A percentile compares a stretch with the other conserved stretches of the same genome.
Evolutionary conservation across 352 stramenopile species (phyloP).

Genomic region (Phytophthora idaei): DNA sequence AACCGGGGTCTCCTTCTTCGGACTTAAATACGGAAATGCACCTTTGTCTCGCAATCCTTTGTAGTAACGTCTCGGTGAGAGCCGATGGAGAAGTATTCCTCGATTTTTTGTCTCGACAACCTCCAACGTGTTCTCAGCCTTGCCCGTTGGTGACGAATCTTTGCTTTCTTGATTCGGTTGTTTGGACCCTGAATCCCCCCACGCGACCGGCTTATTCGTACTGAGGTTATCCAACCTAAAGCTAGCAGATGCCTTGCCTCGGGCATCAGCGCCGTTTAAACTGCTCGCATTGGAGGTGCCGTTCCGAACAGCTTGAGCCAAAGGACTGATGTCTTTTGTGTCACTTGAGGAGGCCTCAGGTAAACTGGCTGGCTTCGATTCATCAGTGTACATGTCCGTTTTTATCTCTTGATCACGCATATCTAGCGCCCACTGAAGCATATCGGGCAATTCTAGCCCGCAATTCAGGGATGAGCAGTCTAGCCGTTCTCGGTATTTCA

Average conservation of each 20-base stretch:
- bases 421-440: conserved; percentile 35
- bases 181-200: conserved; percentile 19
- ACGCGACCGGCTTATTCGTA: conserved; percentile 20
- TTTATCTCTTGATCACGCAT: conserved; percentile 25
- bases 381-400: conserved; percentile 4
- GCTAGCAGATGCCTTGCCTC: conserved; percentile 5
- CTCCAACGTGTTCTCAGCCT: conserved; percentile 9
- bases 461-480: conserved; percentile 36
- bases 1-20: conserved; percentile 24
- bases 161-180: conserved; percentile 15
- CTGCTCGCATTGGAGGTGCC: conserved; percentile 1
- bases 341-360: conserved; percentile 8
- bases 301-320: conserved; percentile 20
- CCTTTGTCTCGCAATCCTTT: conserved; percentile 21
- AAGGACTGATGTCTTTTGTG: conserved; percentile 18
- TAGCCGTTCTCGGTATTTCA: conserved; percentile 30
- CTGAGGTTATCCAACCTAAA: conserved; percentile 28
- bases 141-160: background rate
- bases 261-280: background rate
- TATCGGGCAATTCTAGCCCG: conserved; percentile 19
- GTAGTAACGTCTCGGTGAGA: conserved; percentile 34
- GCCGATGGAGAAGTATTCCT: conserved; percentile 29
- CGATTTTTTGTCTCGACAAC: conserved; percentile 19
- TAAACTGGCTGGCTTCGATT: conserved; percentile 2
- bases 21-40: conserved; percentile 10